phyloP scores from a whole-genome alignment of 2,329 filamentous ascomycete genomes.

The Ophiosphaerella narmari region DNA sequence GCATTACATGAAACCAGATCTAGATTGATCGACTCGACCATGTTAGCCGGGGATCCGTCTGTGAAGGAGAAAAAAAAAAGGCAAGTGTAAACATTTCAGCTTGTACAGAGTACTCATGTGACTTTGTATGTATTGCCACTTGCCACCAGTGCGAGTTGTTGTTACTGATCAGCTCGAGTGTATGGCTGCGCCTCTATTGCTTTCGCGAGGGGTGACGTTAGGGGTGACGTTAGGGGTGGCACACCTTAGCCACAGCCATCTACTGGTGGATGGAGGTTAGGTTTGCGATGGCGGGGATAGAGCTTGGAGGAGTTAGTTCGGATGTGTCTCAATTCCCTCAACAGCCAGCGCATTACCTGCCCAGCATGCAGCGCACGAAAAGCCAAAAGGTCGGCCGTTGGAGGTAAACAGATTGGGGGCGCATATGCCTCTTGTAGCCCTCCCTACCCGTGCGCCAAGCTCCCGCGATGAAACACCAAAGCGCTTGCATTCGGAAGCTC shows the following conservation, averaged over 20 bases:
- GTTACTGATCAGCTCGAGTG: neutral
- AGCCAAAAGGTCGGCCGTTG: neutral
- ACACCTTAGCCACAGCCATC: slow-evolving; percentile 1
- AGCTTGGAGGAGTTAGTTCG: too few species aligned
- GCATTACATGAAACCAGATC: too few species aligned
- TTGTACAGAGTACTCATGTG: too few species aligned
- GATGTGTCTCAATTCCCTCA: too few species aligned
- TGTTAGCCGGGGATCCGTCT: too few species aligned
- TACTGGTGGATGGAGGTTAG: neutral
- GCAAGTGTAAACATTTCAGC: too few species aligned
- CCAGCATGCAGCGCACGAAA: neutral
- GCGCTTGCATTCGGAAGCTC: slow-evolving; percentile 16
- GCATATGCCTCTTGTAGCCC: neutral
- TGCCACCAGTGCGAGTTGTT: too few species aligned
- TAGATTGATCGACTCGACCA: too few species aligned
- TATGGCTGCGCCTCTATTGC: slow-evolving; percentile 18
- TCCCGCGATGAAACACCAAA: slow-evolving; percentile 24
- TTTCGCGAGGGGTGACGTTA: slow-evolving; percentile 15
- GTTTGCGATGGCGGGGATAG: too few species aligned
- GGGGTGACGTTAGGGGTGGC: slow-evolving; percentile 4
- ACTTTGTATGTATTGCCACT: too few species aligned
- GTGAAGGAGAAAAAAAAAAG: too few species aligned
- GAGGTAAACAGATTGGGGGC: neutral
- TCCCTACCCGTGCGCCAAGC: slow-evolving; percentile 4
- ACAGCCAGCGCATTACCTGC: too few species aligned